A percentile compares a stretch with the other conserved stretches of the same genome.
These are phyloP conservation scores for Hymenotorrendiella dingleyae DNA, from an alignment of 2,329 filamentous ascomycete species.

Conservation along the genomic window DNA sequence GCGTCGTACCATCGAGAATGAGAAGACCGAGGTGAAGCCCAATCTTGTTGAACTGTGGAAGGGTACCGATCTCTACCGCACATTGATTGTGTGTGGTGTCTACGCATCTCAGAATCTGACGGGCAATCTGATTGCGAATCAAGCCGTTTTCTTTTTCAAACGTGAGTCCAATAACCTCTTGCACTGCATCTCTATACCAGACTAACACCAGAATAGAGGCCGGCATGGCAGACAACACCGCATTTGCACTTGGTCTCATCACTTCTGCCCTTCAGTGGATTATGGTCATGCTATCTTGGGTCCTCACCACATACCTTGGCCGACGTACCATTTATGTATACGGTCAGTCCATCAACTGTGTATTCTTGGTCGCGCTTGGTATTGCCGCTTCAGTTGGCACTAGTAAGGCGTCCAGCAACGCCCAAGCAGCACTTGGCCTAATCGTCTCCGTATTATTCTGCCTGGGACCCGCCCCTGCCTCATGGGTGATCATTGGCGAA, in stretches of 20 bases:
- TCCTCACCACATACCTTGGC: conserved; percentile 58
- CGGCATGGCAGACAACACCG: conserved; percentile 46
- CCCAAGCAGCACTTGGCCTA: conserved; percentile 56
- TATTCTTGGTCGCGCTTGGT: conserved; percentile 52
- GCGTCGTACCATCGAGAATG: conserved; percentile 50
- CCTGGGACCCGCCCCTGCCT: conserved; percentile 55
- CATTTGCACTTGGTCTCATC: conserved; percentile 59
- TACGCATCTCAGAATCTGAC: conserved; percentile 56
- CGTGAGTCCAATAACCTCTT: conserved; percentile 23
- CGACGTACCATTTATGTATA: conserved; percentile 60
- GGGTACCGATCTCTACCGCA: conserved; percentile 49
- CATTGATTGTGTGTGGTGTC: conserved; percentile 50
- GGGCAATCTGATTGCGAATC: conserved; percentile 58
- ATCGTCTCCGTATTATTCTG: conserved; percentile 62
- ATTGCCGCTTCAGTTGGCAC: conserved; percentile 47
- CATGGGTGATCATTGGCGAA: conserved; percentile 63
- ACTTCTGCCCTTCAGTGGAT: conserved; percentile 57
- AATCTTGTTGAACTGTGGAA: conserved; percentile 47
- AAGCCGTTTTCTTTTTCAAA: conserved; percentile 55
- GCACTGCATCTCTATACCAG: neutral
- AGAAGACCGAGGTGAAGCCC: conserved; percentile 42
- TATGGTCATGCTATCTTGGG: conserved; percentile 61
- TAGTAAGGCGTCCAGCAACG: conserved; percentile 38
- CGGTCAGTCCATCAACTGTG: conserved; percentile 48
- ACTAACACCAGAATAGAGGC: conserved; percentile 46